phyloP scores from a whole-genome alignment of 1,284 basidiomycete species.

The Trichosporon coremiiforme region DNA sequence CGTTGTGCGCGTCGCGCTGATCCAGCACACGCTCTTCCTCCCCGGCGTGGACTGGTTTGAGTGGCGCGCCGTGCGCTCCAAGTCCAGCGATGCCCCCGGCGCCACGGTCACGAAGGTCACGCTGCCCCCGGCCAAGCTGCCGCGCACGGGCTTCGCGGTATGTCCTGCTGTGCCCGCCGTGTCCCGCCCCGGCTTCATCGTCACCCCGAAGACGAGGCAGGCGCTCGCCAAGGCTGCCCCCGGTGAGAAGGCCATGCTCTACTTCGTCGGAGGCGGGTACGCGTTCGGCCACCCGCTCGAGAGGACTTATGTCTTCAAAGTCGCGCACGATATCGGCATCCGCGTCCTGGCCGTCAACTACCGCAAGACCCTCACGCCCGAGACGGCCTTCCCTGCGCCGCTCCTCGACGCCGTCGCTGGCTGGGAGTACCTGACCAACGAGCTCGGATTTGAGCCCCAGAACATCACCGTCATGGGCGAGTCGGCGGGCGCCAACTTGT shows the following conservation, averaged over 20 bases:
- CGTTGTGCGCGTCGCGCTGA: conserved; percentile 18
- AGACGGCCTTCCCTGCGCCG: conserved; percentile 26
- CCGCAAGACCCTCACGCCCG: conserved; percentile 25
- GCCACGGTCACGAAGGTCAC: conserved; percentile 7
- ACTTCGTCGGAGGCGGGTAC: conserved; percentile 25
- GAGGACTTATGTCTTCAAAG: conserved; percentile 21
- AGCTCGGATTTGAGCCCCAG: conserved; percentile 25
- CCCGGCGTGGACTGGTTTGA: conserved; percentile 5
- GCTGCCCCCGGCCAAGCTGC: conserved; percentile 1
- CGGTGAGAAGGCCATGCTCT: conserved; percentile 21
- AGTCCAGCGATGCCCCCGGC: background rate
- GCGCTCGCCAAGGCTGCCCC: conserved; percentile 13
- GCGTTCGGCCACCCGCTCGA: conserved; percentile 27
- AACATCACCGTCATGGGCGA: conserved; percentile 28
- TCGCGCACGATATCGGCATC: conserved; percentile 21
- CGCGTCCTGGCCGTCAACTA: conserved; percentile 28
- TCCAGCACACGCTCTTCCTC: conserved; percentile 17
- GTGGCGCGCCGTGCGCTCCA: background rate
- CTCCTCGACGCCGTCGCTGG: conserved; percentile 30
- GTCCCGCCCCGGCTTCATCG: conserved; percentile 18
- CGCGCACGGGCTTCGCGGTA: background rate
- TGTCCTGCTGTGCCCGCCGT: background rate
- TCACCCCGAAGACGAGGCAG: conserved; percentile 5
- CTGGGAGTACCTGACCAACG: conserved; percentile 25
- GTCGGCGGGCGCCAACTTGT: conserved; percentile 27